Conservation (phyloP, 805 yeast species). For the Candida ponderosae region DNA sequence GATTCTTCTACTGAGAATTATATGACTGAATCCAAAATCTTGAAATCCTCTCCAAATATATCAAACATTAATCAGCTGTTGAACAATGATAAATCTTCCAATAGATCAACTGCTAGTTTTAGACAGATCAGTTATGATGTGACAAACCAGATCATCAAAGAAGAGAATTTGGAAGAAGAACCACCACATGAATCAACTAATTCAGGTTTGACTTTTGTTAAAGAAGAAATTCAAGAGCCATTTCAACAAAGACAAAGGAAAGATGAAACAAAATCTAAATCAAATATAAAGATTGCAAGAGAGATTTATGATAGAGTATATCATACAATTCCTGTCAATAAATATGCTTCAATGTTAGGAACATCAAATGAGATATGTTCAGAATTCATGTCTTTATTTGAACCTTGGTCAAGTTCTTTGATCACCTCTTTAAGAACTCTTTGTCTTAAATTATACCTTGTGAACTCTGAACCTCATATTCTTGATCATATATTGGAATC, state of each 20-base stretch:
- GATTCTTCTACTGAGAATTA: too few relatives aligned
- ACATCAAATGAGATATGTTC: constrained; percentile 21
- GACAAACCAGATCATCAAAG: constrained; percentile 11
- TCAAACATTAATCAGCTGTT: constrained; percentile 13
- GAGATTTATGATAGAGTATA: constrained; percentile 25
- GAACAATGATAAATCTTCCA: constrained; percentile 6
- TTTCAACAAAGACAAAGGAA: too few relatives aligned
- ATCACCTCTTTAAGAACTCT: constrained; percentile 49
- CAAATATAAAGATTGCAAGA: constrained; percentile 17
- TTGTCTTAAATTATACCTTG: constrained; percentile 61
- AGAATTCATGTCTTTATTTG: constrained; percentile 29
- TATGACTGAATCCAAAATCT: not conserved
- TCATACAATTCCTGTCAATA: constrained; percentile 27
- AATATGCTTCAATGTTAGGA: constrained; percentile 35
- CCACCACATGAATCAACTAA: too few relatives aligned
- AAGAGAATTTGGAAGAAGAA: constrained; percentile 15
- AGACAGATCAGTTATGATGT: constrained; percentile 7
- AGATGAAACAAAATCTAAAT: not conserved
- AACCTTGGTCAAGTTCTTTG: constrained; percentile 41
- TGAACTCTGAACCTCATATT: constrained; percentile 78
- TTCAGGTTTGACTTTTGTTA: too few relatives aligned
- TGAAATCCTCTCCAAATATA: constrained; percentile 14
- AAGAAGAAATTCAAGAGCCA: not conserved
- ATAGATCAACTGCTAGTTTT: constrained; percentile 4
- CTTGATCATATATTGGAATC: constrained; percentile 61